Conservation (phyloP, 169 alveolate genomes). For the Sarcocystis neurona region DNA sequence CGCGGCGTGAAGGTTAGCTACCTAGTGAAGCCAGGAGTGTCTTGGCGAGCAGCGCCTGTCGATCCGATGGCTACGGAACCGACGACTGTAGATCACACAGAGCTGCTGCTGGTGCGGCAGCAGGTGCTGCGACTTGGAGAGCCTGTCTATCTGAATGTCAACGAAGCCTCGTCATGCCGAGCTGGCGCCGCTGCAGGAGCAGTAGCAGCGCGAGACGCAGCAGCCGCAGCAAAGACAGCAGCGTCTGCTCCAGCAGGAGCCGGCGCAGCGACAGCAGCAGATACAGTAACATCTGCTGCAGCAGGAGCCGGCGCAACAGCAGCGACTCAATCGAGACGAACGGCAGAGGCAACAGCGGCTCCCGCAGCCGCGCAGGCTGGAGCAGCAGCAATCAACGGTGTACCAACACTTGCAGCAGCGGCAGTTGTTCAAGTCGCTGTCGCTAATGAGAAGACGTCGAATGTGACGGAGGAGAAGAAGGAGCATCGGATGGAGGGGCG, state of each 20-base stretch:
- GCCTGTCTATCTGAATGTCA: slow-evolving; percentile 35
- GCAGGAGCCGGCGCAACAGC: too few relatives aligned
- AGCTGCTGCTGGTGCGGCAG: slow-evolving; percentile 51
- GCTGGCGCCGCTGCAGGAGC: not conserved
- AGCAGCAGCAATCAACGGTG: too few relatives aligned
- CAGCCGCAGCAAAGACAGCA: not conserved
- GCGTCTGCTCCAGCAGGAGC: not conserved
- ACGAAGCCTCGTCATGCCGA: not conserved
- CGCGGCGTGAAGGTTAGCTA: slow-evolving; percentile 35
- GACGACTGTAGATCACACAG: slow-evolving; percentile 2
- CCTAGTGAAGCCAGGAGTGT: slow-evolving; percentile 30
- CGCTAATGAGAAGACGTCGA: too few relatives aligned
- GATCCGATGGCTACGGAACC: not conserved
- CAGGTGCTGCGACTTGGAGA: slow-evolving; percentile 33
- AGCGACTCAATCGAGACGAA: too few relatives aligned
- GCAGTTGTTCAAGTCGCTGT: too few relatives aligned
- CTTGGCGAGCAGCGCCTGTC: slow-evolving; percentile 18
- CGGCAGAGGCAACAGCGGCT: too few relatives aligned
- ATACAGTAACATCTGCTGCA: too few relatives aligned
- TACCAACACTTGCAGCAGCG: too few relatives aligned
- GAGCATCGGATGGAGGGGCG: too few relatives aligned
- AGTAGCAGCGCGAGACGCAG: not conserved
- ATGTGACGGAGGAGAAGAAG: too few relatives aligned
- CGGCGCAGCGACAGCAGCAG: too few relatives aligned
- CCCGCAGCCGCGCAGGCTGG: too few relatives aligned